Evolutionary conservation across 768 basidiomycete species (phyloP).

Genomic region (Guyanaporus albipodus): DNA sequence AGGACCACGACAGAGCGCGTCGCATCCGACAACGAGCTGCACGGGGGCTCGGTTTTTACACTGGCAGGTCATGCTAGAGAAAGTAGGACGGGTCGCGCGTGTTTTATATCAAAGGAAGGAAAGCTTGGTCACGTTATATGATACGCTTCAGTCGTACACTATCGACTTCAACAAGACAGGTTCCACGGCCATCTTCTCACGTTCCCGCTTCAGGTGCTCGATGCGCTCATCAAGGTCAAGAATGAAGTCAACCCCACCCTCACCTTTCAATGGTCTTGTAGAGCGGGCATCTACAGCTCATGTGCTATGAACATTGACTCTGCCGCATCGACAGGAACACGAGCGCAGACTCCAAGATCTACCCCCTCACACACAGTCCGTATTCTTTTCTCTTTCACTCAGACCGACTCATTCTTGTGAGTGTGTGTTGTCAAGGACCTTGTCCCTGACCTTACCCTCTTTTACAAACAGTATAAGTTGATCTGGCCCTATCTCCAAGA

Average conservation of each 20-base stretch:
- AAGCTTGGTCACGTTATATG: too few species aligned
- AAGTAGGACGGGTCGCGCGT: too few species aligned
- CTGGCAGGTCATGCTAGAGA: too few species aligned
- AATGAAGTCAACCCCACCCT: slow-evolving; percentile 96
- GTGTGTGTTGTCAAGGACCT: slow-evolving; percentile 99
- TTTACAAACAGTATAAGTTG: slow-evolving; percentile 99
- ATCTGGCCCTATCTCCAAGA: slow-evolving; percentile 96
- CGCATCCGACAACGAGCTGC: too few species aligned
- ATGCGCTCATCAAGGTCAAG: slow-evolving; percentile 98
- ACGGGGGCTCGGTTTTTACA: too few species aligned
- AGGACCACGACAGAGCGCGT: too few species aligned
- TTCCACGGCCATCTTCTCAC: slow-evolving; percentile 60
- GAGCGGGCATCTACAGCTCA: slow-evolving; percentile 96
- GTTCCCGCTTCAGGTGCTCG: slow-evolving; percentile 53
- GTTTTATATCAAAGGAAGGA: too few species aligned
- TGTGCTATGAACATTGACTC: slow-evolving; percentile 99
- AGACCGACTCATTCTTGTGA: slow-evolving; percentile 26
- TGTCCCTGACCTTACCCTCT: slow-evolving; percentile 84
- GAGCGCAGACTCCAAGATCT: slow-evolving; percentile 80
- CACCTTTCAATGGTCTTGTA: slow-evolving; percentile 90
- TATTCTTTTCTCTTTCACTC: slow-evolving; percentile 10
- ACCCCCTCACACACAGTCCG: slow-evolving; percentile 96
- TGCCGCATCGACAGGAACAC: slow-evolving; percentile 85
- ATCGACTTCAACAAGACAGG: slow-evolving; percentile 93
- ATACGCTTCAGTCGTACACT: slow-evolving; percentile 84